phyloP scores from a whole-genome alignment of 768 basidiomycete genomes.

The Amanita rimosa region DNA sequence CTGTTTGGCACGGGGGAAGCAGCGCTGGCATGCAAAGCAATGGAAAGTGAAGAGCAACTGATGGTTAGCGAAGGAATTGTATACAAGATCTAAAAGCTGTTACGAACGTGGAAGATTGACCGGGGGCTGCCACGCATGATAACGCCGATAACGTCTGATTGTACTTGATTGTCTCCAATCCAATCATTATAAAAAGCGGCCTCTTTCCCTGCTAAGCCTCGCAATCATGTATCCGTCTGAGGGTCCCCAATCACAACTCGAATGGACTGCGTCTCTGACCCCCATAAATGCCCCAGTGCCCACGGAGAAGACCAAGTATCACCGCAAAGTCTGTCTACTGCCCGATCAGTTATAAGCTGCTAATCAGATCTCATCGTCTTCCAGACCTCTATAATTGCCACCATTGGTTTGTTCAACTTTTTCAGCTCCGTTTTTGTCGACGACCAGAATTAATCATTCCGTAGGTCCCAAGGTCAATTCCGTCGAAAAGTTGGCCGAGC shows the following conservation, averaged over 20 bases:
- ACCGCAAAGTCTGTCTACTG: conserved; percentile 67
- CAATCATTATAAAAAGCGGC: neutral
- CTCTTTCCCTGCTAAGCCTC: conserved; percentile 8
- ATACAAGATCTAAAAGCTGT: conserved; percentile 50
- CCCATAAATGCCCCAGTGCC: conserved; percentile 61
- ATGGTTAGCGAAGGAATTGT: conserved; percentile 84
- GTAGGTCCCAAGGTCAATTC: conserved; percentile 91
- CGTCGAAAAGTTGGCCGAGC: conserved; percentile 75
- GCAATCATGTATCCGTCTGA: conserved; percentile 43
- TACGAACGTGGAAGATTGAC: conserved; percentile 14
- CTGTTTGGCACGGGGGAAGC: conserved; percentile 82
- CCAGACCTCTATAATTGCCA: conserved; percentile 98
- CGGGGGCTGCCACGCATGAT: neutral
- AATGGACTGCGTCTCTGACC: conserved; percentile 83
- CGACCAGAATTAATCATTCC: conserved; percentile 4
- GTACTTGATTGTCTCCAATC: conserved; percentile 9
- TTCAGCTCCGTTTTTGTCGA: neutral
- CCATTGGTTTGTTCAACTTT: conserved; percentile 63
- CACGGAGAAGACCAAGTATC: conserved; percentile 71
- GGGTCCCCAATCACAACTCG: conserved; percentile 71
- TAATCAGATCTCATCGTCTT: conserved; percentile 4
- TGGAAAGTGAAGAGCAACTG: conserved; percentile 74
- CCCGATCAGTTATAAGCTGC: conserved; percentile 1
- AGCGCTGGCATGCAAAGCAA: conserved; percentile 53
- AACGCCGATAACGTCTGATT: conserved; percentile 12